Evolutionary conservation across 1,284 basidiomycete species (phyloP), one percentile per base, ranked within the genome.

Genomic region (Acaromyces ingoldii): DNA sequence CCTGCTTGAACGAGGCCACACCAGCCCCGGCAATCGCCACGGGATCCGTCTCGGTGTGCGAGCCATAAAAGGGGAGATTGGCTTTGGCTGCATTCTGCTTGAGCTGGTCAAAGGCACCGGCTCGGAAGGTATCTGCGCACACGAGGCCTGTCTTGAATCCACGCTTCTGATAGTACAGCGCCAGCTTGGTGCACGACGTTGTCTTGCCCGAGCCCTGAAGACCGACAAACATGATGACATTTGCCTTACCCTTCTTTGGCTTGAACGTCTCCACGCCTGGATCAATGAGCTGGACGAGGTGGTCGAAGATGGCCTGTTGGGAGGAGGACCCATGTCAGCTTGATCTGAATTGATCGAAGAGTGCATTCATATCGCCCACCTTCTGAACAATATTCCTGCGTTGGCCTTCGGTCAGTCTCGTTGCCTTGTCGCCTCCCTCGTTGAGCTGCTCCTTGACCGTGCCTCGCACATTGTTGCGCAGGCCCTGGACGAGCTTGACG

Each of bases 51-150:
- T 99, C 95, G 30, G 95, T 97, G 78, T 99, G 97, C 55, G 89
- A 91, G 42, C 95, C 95, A 78, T 92, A 98, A 82, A 97, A 99
- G 10, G 95, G 92, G 13, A 99, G 91, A 77, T 95, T 96, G 48
- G 93, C 95, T 78, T 96, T 96, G 29, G 92, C 95, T 7, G 95
- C 95, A 65, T 83, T 83, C 88, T 88, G 63, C 86, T 99, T 82
- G 41, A 83, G 73, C 70, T 99, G 95, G 77, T 99, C 95, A 77
- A 99, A 99, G 38, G 95, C 95, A 62, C 95, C 95, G 4, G 95
- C 95, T 79, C 95, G 89, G 82, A 98, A 99, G 2, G 95, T 99
- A 78, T 99, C 95, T 24, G 95, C 95, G 71, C 95, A 99, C 66
- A 99, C 95, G 44, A 99, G 90, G 64, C 87, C 91, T n/a, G 91